Evolutionary conservation across 2,329 filamentous ascomycete species (phyloP).

Genomic region (Stemphylium beticola): DNA sequence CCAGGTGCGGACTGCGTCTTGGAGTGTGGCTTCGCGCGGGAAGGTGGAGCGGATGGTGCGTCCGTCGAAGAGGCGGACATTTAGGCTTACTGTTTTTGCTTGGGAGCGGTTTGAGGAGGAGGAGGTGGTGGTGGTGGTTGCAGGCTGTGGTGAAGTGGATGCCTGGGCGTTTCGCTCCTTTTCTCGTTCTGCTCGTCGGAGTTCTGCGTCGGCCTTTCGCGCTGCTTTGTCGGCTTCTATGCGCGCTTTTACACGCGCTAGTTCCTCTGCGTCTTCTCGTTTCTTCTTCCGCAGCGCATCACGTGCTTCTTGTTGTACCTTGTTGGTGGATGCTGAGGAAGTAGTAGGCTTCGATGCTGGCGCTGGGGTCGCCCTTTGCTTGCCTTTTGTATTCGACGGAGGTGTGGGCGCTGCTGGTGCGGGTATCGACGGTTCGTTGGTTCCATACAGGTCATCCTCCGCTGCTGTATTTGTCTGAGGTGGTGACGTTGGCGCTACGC

Average conservation of each 20-base stretch:
- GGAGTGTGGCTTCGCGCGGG: conserved; percentile 66
- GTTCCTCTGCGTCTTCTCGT: conserved; percentile 70
- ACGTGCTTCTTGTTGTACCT: conserved; percentile 39
- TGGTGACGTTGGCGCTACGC: conserved; percentile 16
- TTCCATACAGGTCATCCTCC: conserved; percentile 14
- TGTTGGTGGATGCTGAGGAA: conserved; percentile 42
- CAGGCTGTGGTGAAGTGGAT: conserved; percentile 4
- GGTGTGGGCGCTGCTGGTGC: conserved; percentile 10
- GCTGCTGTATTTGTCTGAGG: conserved; percentile 3
- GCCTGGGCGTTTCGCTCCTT: conserved; percentile 17
- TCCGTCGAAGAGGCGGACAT: conserved; percentile 84
- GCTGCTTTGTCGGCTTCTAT: conserved; percentile 80
- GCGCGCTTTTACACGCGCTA: conserved; percentile 72
- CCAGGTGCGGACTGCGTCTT: conserved; percentile 74
- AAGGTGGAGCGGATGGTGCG: conserved; percentile 78
- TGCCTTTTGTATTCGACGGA: conserved; percentile 41
- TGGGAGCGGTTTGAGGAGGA: conserved; percentile 36
- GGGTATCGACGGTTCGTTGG: conserved; percentile 7
- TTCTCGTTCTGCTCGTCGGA: conserved; percentile 45
- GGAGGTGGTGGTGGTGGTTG: background rate
- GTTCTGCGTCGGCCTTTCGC: conserved; percentile 56
- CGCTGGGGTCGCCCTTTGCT: conserved; percentile 52
- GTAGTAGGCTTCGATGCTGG: conserved; percentile 44
- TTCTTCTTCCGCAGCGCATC: conserved; percentile 65
- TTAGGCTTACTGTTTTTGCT: conserved; percentile 57